A percentile compares a stretch with the other conserved stretches of the same genome.
These are phyloP conservation scores for Floccularia luteovirens DNA, from an alignment of 768 basidiomycete species.

Conservation along the genomic window DNA sequence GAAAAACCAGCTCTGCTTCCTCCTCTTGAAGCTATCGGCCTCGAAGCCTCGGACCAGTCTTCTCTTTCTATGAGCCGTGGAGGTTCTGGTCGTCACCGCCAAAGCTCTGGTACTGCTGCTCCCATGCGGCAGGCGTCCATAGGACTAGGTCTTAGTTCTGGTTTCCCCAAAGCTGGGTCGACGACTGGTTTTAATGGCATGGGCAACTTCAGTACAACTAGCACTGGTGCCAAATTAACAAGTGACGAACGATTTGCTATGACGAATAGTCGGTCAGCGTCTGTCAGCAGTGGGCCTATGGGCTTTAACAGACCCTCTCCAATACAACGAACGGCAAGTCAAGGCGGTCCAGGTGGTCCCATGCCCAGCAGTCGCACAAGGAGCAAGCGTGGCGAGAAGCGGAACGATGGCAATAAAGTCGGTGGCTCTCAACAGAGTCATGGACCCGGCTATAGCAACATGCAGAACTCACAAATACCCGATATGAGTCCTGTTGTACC, in stretches of 20 bases:
- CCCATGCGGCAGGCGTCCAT: conserved; percentile 39
- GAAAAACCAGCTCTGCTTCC: conserved; percentile 92
- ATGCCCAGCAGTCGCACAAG: conserved; percentile 55
- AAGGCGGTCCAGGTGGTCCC: conserved; percentile 48
- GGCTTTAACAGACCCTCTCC: conserved; percentile 47
- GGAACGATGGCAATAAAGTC: conserved; percentile 48
- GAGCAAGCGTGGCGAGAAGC: conserved; percentile 79
- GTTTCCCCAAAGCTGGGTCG: conserved; percentile 43
- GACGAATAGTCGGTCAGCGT: conserved; percentile 42
- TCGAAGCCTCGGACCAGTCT: conserved; percentile 66
- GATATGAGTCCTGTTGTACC: conserved; percentile 68
- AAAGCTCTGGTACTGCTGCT: conserved; percentile 33
- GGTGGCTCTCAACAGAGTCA: conserved; percentile 24
- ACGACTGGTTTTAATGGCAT: conserved; percentile 41
- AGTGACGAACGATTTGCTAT: conserved; percentile 65
- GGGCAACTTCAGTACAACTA: conserved; percentile 54
- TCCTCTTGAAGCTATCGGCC: conserved; percentile 83
- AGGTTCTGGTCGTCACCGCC: conserved; percentile 56
- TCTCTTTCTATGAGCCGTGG: conserved; percentile 47
- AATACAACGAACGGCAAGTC: conserved; percentile 66
- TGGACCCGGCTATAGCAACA: conserved; percentile 21
- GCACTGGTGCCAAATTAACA: conserved; percentile 42
- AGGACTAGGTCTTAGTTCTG: conserved; percentile 26
- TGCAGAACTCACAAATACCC: conserved; percentile 16
- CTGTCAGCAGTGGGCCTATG: conserved; percentile 44